These are phyloP conservation scores for Cryptococcus sp. DNA, from an alignment of 1,284 basidiomycete species.

Conservation along the genomic window DNA sequence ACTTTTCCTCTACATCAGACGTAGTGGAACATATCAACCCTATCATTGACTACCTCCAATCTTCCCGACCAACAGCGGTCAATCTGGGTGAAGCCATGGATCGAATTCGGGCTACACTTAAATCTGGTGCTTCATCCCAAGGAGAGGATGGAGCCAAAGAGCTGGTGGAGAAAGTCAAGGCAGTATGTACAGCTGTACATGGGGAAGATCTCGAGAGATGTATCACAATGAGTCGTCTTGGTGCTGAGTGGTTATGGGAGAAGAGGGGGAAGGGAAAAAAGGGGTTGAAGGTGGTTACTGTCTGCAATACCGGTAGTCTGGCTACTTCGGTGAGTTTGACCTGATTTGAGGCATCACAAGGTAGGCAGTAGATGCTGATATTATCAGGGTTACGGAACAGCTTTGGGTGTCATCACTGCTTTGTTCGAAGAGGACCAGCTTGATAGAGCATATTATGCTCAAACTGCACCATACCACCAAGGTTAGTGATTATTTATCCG, in stretches of 20 bases:
- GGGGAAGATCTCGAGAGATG: conserved; percentile 81
- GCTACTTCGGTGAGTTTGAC: conserved; percentile 69
- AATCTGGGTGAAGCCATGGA: conserved; percentile 80
- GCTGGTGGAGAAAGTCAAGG: conserved; percentile 59
- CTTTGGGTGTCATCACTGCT: conserved; percentile 85
- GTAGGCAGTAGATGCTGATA: not conserved
- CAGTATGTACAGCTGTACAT: conserved; percentile 56
- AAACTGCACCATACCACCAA: conserved; percentile 87
- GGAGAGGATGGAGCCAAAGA: conserved; percentile 32
- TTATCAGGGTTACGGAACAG: conserved; percentile 81
- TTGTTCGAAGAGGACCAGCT: conserved; percentile 72
- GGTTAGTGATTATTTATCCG: conserved; percentile 48
- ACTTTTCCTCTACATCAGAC: conserved; percentile 23
- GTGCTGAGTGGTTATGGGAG: conserved; percentile 75
- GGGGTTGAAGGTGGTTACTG: conserved; percentile 73
- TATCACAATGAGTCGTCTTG: conserved; percentile 70
- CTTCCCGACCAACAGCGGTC: conserved; percentile 87
- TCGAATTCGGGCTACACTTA: conserved; percentile 55
- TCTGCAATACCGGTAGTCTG: conserved; percentile 92
- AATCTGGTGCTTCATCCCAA: conserved; percentile 1
- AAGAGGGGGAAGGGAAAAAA: conserved; percentile 49
- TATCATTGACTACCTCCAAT: conserved; percentile 67
- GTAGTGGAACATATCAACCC: conserved; percentile 36
- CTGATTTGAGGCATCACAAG: not conserved
- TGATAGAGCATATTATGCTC: conserved; percentile 78